Evolutionary conservation across 1,284 basidiomycete species (phyloP).

Genomic region (Lignosus rhinocerotis): DNA sequence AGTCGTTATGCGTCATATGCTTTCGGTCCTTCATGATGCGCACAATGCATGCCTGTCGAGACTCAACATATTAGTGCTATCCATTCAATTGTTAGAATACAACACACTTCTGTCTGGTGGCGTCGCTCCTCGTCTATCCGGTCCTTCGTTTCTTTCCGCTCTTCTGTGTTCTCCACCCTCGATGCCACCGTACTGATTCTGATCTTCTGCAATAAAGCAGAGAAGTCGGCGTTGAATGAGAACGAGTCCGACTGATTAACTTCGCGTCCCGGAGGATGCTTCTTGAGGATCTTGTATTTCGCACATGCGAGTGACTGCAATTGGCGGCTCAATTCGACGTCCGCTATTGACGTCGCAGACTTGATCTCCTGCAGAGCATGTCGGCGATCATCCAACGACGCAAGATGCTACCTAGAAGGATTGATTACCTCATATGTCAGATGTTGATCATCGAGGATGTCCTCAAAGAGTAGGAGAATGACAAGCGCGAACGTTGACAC

Average conservation of each 20-base stretch:
- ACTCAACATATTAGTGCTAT: background rate
- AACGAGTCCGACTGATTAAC: constrained; percentile 79
- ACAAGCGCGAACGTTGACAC: constrained; percentile 90
- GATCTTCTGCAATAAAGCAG: constrained; percentile 82
- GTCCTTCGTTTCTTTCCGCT: constrained; percentile 89
- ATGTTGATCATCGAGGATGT: constrained; percentile 64
- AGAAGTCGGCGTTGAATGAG: constrained; percentile 86
- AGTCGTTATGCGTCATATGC: constrained; percentile 84
- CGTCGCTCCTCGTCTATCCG: constrained; percentile 92
- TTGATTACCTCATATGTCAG: constrained; percentile 70
- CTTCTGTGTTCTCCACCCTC: constrained; percentile 84
- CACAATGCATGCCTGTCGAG: constrained; percentile 86
- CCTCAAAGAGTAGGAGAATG: constrained; percentile 88
- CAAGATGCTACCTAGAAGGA: too few relatives aligned
- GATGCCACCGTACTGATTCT: constrained; percentile 92
- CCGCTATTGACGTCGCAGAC: constrained; percentile 72
- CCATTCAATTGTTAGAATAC: constrained; percentile 24
- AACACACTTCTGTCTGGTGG: constrained; percentile 82
- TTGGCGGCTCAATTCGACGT: constrained; percentile 84
- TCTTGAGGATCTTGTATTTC: constrained; percentile 93
- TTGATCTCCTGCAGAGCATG: constrained; percentile 57
- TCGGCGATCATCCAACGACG: background rate
- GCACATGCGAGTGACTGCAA: constrained; percentile 96
- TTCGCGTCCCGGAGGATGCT: constrained; percentile 88
- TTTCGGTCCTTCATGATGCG: constrained; percentile 98